Conservation (phyloP, 768 basidiomycete genomes). For the Boletales sp. region DNA sequence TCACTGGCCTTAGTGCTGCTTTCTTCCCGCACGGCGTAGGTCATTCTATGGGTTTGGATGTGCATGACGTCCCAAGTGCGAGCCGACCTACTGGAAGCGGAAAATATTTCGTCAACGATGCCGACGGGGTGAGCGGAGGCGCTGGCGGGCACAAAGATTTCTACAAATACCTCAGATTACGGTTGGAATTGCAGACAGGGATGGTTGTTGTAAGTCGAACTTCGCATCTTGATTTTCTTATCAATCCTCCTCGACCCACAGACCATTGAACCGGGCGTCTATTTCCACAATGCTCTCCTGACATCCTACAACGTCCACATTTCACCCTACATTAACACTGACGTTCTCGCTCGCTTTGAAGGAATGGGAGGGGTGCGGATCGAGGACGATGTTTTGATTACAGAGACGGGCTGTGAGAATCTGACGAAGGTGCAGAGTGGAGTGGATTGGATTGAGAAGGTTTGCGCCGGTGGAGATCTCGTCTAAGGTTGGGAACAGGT, state of each 20-base stretch:
- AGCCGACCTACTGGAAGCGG: slow-evolving; percentile 63
- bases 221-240: background rate
- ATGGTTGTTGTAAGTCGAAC: slow-evolving; percentile 81
- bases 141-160: slow-evolving; percentile 60
- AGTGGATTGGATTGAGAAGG: slow-evolving; percentile 73
- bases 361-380: slow-evolving; percentile 89
- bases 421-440: slow-evolving; percentile 84
- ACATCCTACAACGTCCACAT: slow-evolving; percentile 56
- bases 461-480: slow-evolving; percentile 63
- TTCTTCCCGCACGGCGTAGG: slow-evolving; percentile 96
- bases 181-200: slow-evolving; percentile 64
- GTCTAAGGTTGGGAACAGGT: slow-evolving; percentile 12
- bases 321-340: slow-evolving; percentile 41
- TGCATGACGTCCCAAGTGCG: slow-evolving; percentile 87
- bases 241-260: slow-evolving; percentile 25
- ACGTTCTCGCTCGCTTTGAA: slow-evolving; percentile 48
- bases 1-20: slow-evolving; percentile 71
- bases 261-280: slow-evolving; percentile 90
- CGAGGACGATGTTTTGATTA: slow-evolving; percentile 88
- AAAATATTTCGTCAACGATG: slow-evolving; percentile 66
- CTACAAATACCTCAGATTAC: slow-evolving; percentile 76
- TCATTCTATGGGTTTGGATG: slow-evolving; percentile 90
- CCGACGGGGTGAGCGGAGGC: slow-evolving; percentile 62
- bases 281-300: slow-evolving; percentile 81
- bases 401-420: slow-evolving; percentile 71